Percentiles rank a stretch among this genome's conserved stretches.
Conservation (phyloP, 2,329 filamentous ascomycete genomes). For the Boeremia exigua region DNA sequence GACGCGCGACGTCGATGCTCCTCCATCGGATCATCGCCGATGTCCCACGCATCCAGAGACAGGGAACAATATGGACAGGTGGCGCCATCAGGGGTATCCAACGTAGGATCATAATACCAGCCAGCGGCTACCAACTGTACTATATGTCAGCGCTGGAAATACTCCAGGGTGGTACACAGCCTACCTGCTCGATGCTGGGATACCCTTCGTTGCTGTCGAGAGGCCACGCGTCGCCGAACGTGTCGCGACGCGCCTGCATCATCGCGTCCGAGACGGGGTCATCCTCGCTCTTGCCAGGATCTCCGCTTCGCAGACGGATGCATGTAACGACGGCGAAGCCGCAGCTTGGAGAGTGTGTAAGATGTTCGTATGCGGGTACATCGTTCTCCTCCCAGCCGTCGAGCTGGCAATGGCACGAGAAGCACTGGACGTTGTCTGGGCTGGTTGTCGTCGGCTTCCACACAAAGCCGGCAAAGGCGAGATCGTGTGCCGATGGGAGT, state of each 20-base stretch:
- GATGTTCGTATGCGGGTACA: slow-evolving; percentile 81
- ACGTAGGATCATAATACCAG: slow-evolving; percentile 89
- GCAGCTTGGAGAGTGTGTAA: slow-evolving; percentile 81
- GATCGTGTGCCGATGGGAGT: slow-evolving; percentile 70
- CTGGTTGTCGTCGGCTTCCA: slow-evolving; percentile 77
- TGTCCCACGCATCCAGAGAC: slow-evolving; percentile 93
- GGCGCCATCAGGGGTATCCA: slow-evolving; percentile 85
- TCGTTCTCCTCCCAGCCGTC: slow-evolving; percentile 93
- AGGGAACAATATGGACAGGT: slow-evolving; percentile 91
- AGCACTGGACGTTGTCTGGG: slow-evolving; percentile 89
- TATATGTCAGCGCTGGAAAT: slow-evolving; percentile 82
- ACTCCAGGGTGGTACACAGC: slow-evolving; percentile 41
- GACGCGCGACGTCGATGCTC: slow-evolving; percentile 84
- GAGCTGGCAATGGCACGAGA: slow-evolving; percentile 80
- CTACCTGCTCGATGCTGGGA: slow-evolving; percentile 69
- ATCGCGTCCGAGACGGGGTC: slow-evolving; percentile 77
- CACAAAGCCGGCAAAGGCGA: slow-evolving; percentile 90
- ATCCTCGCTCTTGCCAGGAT: slow-evolving; percentile 68
- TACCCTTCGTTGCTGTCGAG: slow-evolving; percentile 64
- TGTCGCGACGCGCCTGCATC: slow-evolving; percentile 77
- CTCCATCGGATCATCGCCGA: slow-evolving; percentile 86
- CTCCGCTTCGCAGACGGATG: slow-evolving; percentile 66
- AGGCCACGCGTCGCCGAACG: slow-evolving; percentile 86
- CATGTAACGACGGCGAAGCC: slow-evolving; percentile 76
- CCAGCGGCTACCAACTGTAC: slow-evolving; percentile 85